Conservation (phyloP, 164 flowering plant species). For the Umbilicus rupestris region DNA sequence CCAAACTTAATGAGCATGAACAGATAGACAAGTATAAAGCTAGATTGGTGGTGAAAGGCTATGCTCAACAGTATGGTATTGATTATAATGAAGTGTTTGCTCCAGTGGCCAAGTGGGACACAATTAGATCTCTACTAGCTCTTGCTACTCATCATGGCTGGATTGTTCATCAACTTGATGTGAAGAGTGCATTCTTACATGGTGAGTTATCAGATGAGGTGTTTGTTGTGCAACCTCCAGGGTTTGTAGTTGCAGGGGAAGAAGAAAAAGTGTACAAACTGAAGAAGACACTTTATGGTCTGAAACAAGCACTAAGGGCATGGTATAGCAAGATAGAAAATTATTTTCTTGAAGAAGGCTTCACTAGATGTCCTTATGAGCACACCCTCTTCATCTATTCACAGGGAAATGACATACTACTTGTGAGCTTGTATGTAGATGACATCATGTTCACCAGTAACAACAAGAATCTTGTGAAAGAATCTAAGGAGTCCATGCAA, state of each 20-base stretch:
- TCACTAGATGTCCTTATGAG: neutral
- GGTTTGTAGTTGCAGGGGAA: neutral
- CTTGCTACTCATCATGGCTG: neutral
- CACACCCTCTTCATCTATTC: neutral
- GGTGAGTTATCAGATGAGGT: neutral
- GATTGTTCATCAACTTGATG: neutral
- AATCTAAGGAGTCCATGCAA: neutral
- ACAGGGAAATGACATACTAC: neutral
- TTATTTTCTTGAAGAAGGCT: neutral
- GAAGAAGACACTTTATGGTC: neutral
- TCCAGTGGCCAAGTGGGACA: neutral
- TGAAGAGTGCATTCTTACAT: neutral
- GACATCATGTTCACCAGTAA: neutral
- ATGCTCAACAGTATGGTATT: neutral
- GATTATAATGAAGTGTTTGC: neutral
- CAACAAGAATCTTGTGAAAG: neutral
- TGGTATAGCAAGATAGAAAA: neutral
- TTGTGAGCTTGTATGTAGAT: neutral
- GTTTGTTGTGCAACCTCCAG: neutral
- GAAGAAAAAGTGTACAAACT: neutral
- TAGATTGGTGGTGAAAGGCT: neutral
- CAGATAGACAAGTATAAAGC: neutral
- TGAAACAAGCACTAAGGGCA: neutral
- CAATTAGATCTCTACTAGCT: neutral
- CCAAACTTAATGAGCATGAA: neutral